These are phyloP conservation scores for Euryodendron excelsum DNA, from an alignment of 148 eudicot species.

Conservation along the genomic window DNA sequence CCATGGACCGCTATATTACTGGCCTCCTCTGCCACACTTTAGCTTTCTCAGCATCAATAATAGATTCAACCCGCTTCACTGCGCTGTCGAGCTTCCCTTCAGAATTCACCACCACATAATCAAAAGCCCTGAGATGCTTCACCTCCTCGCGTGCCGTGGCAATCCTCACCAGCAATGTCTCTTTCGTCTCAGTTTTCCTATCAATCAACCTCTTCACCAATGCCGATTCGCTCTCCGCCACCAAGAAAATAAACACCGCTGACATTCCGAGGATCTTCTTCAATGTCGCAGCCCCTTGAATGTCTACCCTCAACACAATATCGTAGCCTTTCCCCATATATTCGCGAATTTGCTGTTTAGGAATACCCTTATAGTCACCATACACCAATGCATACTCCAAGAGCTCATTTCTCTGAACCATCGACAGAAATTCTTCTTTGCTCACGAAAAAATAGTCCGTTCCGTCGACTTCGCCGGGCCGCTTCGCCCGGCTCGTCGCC, in stretches of 20 bases:
- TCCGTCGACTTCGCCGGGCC: conserved; percentile 67
- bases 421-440: conserved; percentile 66
- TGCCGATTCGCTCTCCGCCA: conserved; percentile 77
- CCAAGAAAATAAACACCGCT: conserved; percentile 73
- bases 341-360: conserved; percentile 86
- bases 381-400: conserved; percentile 86
- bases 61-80: conserved; percentile 69
- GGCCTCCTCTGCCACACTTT: conserved; percentile 65
- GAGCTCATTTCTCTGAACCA: conserved; percentile 68
- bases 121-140: conserved; percentile 61
- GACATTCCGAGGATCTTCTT: conserved; percentile 64
- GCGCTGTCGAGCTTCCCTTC: conserved; percentile 75
- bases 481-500: conserved; percentile 55
- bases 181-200: conserved; percentile 77
- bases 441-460: conserved; percentile 65
- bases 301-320: conserved; percentile 87
- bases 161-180: conserved; percentile 72
- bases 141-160: conserved; percentile 86
- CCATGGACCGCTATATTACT: conserved; percentile 41
- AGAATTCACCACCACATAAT: conserved; percentile 87
- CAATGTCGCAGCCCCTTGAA: conserved; percentile 82
- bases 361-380: conserved; percentile 88
- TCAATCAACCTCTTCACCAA: conserved; percentile 80
- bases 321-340: conserved; percentile 80
- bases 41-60: conserved; percentile 92